Conservation (phyloP, 495 filamentous ascomycete species). For the Corynascus novoguineensis region DNA sequence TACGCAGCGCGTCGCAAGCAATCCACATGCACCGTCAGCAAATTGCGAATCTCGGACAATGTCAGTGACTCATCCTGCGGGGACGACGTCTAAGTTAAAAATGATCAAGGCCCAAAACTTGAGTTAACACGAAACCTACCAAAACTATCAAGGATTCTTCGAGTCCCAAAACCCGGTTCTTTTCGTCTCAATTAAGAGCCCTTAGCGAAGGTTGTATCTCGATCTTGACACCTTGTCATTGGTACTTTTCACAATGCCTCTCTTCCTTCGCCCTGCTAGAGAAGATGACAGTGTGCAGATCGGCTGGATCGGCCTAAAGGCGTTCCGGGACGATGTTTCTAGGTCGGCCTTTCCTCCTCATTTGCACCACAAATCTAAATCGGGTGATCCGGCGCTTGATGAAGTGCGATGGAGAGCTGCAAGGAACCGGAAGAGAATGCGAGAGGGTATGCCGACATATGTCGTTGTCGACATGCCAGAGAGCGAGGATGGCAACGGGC, state of each 20-base stretch:
- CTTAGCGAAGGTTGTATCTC: neutral
- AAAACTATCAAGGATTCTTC: too few relatives aligned
- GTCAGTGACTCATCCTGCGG: too few relatives aligned
- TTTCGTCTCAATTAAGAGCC: neutral
- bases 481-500: neutral
- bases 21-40: too few relatives aligned
- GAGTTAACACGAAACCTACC: too few relatives aligned
- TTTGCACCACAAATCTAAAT: conserved; percentile 2
- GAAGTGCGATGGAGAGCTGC: conserved; percentile 20
- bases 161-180: neutral
- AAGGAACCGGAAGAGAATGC: conserved; percentile 14
- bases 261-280: conserved; percentile 18
- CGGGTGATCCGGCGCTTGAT: conserved; percentile 7
- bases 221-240: neutral
- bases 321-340: conserved; percentile 19
- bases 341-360: conserved; percentile 19
- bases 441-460: conserved; percentile 16
- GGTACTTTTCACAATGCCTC: conserved; percentile 12
- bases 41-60: too few relatives aligned
- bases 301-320: conserved; percentile 15
- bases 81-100: too few relatives aligned
- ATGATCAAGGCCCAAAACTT: too few relatives aligned
- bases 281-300: conserved; percentile 14
- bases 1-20: too few relatives aligned
- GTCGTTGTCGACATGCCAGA: conserved; percentile 22